These are phyloP conservation scores for Skeletonema marinoi DNA, from an alignment of 108 stramenopile species.

Conservation along the genomic window DNA sequence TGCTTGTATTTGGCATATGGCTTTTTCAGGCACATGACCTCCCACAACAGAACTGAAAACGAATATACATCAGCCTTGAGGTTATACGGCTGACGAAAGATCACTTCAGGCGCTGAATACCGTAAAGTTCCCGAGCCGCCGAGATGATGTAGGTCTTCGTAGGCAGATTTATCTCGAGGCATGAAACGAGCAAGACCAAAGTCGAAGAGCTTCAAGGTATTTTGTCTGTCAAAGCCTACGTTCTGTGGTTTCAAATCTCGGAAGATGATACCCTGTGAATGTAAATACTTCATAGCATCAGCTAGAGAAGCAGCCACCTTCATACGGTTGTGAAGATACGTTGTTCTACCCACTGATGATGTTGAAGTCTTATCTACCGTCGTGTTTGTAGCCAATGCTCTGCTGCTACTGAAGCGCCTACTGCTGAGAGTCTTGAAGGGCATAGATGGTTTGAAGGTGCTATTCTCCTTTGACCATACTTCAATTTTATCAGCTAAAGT, in stretches of 20 bases:
- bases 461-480: not conserved
- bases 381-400: not conserved
- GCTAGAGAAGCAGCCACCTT: not conserved
- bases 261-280: conserved; percentile 68
- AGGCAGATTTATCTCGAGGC: conserved; percentile 57
- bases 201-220: not conserved
- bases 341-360: too few relatives aligned
- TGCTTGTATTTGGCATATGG: conserved; percentile 22
- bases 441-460: not conserved
- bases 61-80: conserved; percentile 19
- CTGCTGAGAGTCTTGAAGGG: not conserved
- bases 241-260: conserved; percentile 56
- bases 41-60: not conserved
- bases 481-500: conserved; percentile 43
- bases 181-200: not conserved
- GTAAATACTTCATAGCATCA: conserved; percentile 75
- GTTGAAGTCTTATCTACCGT: not conserved
- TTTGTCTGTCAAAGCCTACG: not conserved
- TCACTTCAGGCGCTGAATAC: conserved; percentile 10
- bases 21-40: not conserved
- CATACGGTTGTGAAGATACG: not conserved
- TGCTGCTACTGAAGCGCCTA: not conserved
- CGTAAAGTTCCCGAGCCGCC: conserved; percentile 75
- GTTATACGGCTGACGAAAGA: conserved; percentile 67
- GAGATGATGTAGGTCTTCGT: conserved; percentile 62